A percentile compares a stretch with the other conserved stretches of the same genome.
phyloP scores from a whole-genome alignment of 805 yeast species.

The Metschnikowia gruessii region DNA sequence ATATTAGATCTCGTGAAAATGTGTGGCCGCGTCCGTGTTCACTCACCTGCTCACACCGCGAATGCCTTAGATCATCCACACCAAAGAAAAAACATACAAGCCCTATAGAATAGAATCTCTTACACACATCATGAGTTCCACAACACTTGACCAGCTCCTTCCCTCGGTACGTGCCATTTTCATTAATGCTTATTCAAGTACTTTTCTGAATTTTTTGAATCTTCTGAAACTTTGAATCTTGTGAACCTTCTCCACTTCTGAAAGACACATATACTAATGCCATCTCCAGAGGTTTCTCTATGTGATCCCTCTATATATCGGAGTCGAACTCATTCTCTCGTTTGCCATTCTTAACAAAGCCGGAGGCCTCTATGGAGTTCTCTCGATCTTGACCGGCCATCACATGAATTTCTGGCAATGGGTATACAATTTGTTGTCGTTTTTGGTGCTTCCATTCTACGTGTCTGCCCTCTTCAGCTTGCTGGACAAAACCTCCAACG shows the following conservation, averaged over 20 bases:
- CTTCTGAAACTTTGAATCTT: too few species aligned
- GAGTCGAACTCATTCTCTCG: slow-evolving; percentile 78
- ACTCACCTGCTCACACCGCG: too few species aligned
- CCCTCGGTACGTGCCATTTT: slow-evolving; percentile 12
- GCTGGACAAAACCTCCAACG: slow-evolving; percentile 46
- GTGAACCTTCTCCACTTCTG: too few species aligned
- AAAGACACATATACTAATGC: neutral
- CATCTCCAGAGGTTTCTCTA: slow-evolving; percentile 56
- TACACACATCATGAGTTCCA: neutral
- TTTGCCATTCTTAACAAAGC: slow-evolving; percentile 82
- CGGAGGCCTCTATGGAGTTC: slow-evolving; percentile 81
- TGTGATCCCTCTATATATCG: slow-evolving; percentile 73
- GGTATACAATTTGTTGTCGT: slow-evolving; percentile 67
- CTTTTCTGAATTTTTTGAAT: too few species aligned
- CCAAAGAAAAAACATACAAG: neutral
- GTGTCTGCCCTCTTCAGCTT: slow-evolving; percentile 50
- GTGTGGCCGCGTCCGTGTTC: too few species aligned
- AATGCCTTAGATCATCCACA: neutral
- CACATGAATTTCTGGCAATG: slow-evolving; percentile 81
- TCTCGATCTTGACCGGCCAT: slow-evolving; percentile 86
- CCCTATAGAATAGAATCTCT: neutral
- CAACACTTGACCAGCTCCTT: slow-evolving; percentile 10
- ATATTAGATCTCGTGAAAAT: too few species aligned
- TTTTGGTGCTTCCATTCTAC: slow-evolving; percentile 61
- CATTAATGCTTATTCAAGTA: too few species aligned